Base-by-base conservation (phyloP, 306 rosid genomes). In the Trifolium repens region DNA sequence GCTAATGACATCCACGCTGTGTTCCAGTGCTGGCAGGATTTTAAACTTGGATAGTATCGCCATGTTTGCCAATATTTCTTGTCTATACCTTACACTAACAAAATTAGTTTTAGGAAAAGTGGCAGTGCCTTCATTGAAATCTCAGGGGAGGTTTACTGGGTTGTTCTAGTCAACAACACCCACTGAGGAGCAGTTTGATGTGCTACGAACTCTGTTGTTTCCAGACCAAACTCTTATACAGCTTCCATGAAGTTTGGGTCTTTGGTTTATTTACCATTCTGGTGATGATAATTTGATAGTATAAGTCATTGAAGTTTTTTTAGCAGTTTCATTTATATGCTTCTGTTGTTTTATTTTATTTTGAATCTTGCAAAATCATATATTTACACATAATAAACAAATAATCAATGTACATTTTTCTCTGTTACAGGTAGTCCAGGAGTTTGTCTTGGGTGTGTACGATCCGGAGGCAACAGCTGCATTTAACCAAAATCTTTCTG, bases 381-480 rank as follows among this genome's bases (percentile, higher is more conserved):
- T 40, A 34, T 55, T 67, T 73, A 2, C 72, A 74, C 27, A 3
- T 34, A 35, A 7, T 71, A 79, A 30, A 9, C 16, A 43, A 43
- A 24, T 61, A 65, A 72, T 80, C 13, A 64, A 71, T 54, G 32
- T 65, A 9, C 16, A 62, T 54, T 58, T 66, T 81, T 50, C 78
- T 58, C 54, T 46, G 54, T 78, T 83, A 46, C 86, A 94, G 99
- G 80, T 72, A 49, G 91, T 92, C 82, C 97, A 94, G 86, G 91
- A 76, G 79, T 94, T 91, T 84, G 64, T 91, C 40, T 85, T 94
- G 78, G 98, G 99, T 42, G 88, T 19, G 50, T 94, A 82, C 73
- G 96, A 94, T 86, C 91, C 84, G 0, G 97, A 91, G 82, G 96
- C 93, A 72, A 94, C 97, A 10, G 88, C 92, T 76, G 87, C 84